phyloP scores from a whole-genome alignment of 208 protist species.

The Vickermania ingenoplastis region DNA sequence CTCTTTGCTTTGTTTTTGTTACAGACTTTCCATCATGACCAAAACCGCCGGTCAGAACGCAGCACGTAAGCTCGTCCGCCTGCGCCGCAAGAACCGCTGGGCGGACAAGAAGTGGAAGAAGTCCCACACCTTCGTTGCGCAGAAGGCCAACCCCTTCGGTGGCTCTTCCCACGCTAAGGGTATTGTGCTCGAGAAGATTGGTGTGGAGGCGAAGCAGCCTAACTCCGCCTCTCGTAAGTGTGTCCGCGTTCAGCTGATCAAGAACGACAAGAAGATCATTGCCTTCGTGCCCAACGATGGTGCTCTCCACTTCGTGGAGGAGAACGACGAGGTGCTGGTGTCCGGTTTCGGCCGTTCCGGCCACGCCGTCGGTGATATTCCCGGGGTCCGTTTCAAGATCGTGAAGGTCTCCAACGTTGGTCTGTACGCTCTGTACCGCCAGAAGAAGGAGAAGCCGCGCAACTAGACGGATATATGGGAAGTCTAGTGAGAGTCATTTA shows the following conservation, averaged over 20 bases:
- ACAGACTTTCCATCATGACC: constrained; percentile 46
- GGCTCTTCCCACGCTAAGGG: constrained; percentile 98
- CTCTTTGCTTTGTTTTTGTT: constrained; percentile 5
- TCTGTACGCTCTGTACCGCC: constrained; percentile 95
- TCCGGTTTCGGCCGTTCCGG: constrained; percentile 98
- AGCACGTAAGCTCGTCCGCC: constrained; percentile 94
- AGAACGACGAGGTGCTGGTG: constrained; percentile 99
- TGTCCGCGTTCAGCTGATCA: constrained; percentile 99
- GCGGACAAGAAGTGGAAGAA: constrained; percentile 98
- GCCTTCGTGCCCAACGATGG: constrained; percentile 99
- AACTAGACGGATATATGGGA: constrained; percentile 55
- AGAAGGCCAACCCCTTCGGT: constrained; percentile 97
- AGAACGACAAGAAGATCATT: constrained; percentile 99
- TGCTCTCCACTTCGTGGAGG: constrained; percentile 98
- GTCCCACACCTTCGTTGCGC: constrained; percentile 89
- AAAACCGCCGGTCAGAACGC: constrained; percentile 97
- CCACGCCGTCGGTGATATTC: constrained; percentile 99
- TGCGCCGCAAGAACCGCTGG: constrained; percentile 94
- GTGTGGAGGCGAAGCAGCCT: constrained; percentile 99
- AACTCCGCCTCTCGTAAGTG: constrained; percentile 99
- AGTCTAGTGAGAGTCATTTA: constrained; percentile 1
- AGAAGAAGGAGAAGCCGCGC: constrained; percentile 99
- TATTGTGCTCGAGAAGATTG: constrained; percentile 99
- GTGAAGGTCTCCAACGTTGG: constrained; percentile 98
- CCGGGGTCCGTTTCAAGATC: constrained; percentile 98